Evolutionary conservation across 257 asterid genomes (phyloP), one percentile per base, ranked within the genome.

Genomic region (Nicotiana tabacum): DNA sequence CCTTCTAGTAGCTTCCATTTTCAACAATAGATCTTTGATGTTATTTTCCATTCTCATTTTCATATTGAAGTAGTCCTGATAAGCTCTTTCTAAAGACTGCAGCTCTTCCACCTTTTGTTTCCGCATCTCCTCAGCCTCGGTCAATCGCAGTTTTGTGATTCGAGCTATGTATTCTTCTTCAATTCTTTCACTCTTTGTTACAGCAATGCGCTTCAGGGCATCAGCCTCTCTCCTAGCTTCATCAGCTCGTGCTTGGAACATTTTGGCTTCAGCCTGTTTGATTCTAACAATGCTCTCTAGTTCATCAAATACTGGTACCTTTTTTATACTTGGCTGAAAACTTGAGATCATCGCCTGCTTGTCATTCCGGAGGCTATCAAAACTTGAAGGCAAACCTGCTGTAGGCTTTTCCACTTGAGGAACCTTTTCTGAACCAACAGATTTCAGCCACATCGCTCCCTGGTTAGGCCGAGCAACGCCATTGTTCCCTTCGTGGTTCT

Each of bases 41-140:
- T 95, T 97, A 7, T 90, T 82, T 84, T 95, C 99, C 99, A 95
- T 92, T 87, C 98, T 91, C 92, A 90, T 91, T 83, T 94, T 96
- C 98, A 92, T 93, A 51, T 67, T 89, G 84, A 88, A 93, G 83
- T 96, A 96, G 33, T 96, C 99, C 81, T 93, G 95, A 81, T 91
- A 89, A 2, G 91, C 90, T 86, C 92, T 87, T 83, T 96, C 99
- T 33, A 89, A 88, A 66, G 90, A 82, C 85, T 90, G 95, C 24
- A 93, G 91, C 90, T 94, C 98, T 78, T 96, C 96, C 84, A 93
- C 35, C 88, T 96, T 96, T 66, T 94, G 97, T 84, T 90, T 96
- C 35, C 92, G 89, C 95, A 92, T 91, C 83, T 94, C 99, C 87
- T 96, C 98, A 74, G 98, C 98, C 87, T 93, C 98, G 13, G 86